A percentile compares a stretch with the other conserved stretches of the same genome.
phyloP scores from a whole-genome alignment of 2,329 filamentous ascomycete species.

The Neopestalotiopsis clavispora region DNA sequence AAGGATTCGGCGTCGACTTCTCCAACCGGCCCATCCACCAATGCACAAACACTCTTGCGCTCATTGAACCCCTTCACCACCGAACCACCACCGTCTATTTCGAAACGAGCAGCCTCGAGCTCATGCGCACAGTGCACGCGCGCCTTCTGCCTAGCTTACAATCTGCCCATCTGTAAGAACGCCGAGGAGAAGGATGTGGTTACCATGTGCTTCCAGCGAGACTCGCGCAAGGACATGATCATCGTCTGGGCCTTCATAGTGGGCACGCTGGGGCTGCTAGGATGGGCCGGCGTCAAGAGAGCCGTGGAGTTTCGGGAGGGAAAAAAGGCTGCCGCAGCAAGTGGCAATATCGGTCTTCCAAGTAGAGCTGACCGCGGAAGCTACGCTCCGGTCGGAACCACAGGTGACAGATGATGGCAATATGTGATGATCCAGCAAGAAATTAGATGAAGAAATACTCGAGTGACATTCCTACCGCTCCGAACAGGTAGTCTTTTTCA shows the following conservation, averaged over 20 bases:
- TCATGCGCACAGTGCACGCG: slow-evolving; percentile 68
- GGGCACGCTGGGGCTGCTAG: slow-evolving; percentile 61
- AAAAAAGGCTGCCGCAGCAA: slow-evolving; percentile 24
- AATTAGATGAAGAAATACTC: background rate
- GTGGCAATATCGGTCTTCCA: slow-evolving; percentile 19
- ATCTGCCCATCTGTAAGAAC: slow-evolving; percentile 66
- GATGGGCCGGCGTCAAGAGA: slow-evolving; percentile 61
- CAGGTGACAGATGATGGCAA: background rate
- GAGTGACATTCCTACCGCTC: too few relatives aligned
- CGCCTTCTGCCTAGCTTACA: slow-evolving; percentile 65
- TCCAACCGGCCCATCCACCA: slow-evolving; percentile 11
- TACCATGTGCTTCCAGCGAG: slow-evolving; percentile 69
- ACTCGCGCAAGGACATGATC: slow-evolving; percentile 69
- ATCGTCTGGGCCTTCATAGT: slow-evolving; percentile 70
- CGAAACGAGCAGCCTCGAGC: slow-evolving; percentile 43
- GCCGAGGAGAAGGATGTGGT: slow-evolving; percentile 66
- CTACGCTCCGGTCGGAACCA: slow-evolving; percentile 19
- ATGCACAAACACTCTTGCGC: slow-evolving; percentile 30
- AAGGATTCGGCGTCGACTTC: slow-evolving; percentile 38
- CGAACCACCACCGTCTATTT: slow-evolving; percentile 18
- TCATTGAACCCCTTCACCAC: slow-evolving; percentile 27
- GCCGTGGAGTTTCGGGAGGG: slow-evolving; percentile 47
- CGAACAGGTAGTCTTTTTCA: too few relatives aligned
- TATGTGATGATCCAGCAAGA: background rate
- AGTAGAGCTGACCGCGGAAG: slow-evolving; percentile 16